Evolutionary conservation across 805 yeast genomes (phyloP).

Genomic region (Saturnispora dispora): DNA sequence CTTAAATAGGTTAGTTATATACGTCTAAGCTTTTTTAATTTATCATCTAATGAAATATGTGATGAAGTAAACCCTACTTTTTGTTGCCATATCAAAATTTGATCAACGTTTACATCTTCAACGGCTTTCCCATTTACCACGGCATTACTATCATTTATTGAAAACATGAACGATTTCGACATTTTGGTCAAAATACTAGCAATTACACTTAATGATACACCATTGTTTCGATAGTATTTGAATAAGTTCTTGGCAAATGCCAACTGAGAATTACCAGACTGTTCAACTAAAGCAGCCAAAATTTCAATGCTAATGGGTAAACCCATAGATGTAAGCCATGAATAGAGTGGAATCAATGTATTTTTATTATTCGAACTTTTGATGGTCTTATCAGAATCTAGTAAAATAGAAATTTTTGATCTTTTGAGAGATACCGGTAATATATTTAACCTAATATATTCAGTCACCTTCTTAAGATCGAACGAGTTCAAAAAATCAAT

Average conservation of each 20-base stretch:
- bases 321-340: slow-evolving; percentile 39
- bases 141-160: not conserved
- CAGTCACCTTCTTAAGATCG: slow-evolving; percentile 26
- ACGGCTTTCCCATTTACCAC: not conserved
- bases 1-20: not conserved
- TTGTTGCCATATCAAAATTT: slow-evolving; percentile 18
- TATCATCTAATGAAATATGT: slow-evolving; percentile 1
- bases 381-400: slow-evolving; percentile 30
- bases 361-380: slow-evolving; percentile 30
- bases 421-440: slow-evolving; percentile 30
- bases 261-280: slow-evolving; percentile 31
- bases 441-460: slow-evolving; percentile 29
- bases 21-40: slow-evolving; percentile 1
- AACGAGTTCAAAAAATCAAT: slow-evolving; percentile 24
- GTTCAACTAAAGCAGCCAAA: slow-evolving; percentile 31
- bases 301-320: slow-evolving; percentile 35
- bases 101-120: slow-evolving; percentile 11
- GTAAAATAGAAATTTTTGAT: slow-evolving; percentile 35
- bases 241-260: slow-evolving; percentile 33
- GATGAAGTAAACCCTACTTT: slow-evolving; percentile 13
- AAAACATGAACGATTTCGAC: slow-evolving; percentile 13
- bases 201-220: slow-evolving; percentile 24
- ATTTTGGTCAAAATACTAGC: slow-evolving; percentile 19
- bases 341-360: slow-evolving; percentile 33
- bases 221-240: slow-evolving; percentile 33